Evolutionary conservation across 352 stramenopile species (phyloP).

Genomic region (Globisporangium acanthophoron): DNA sequence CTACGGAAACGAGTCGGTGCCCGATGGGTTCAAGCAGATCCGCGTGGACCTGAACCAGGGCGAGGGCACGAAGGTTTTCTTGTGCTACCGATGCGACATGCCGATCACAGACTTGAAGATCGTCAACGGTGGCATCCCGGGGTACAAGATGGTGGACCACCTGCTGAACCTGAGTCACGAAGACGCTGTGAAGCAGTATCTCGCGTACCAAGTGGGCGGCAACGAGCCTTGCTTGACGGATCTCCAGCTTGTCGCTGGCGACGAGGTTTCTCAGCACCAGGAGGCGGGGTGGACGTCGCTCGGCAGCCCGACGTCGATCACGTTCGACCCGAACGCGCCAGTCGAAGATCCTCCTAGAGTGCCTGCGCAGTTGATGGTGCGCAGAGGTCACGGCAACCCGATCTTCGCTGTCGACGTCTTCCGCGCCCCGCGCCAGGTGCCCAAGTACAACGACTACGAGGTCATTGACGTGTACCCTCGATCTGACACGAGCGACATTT

Average conservation of each 20-base stretch:
- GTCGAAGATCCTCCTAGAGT: conserved; percentile 1
- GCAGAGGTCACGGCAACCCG: conserved; percentile 76
- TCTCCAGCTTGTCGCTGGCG: conserved; percentile 52
- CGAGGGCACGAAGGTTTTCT: conserved; percentile 73
- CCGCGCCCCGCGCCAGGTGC: conserved; percentile 72
- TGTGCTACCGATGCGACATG: conserved; percentile 88
- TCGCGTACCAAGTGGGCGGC: conserved; percentile 80
- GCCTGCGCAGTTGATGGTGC: conserved; percentile 59
- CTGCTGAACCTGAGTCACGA: conserved; percentile 66
- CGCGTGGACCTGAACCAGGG: conserved; percentile 84
- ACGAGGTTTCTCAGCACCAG: conserved; percentile 34
- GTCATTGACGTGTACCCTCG: conserved; percentile 63
- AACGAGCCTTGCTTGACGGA: conserved; percentile 77
- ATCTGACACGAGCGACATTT: conserved; percentile 4
- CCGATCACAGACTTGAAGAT: conserved; percentile 85
- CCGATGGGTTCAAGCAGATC: conserved; percentile 85
- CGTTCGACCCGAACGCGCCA: conserved; percentile 12
- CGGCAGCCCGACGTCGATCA: conserved; percentile 42
- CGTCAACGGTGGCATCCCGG: conserved; percentile 75
- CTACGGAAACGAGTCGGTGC: conserved; percentile 73
- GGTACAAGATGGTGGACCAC: conserved; percentile 81
- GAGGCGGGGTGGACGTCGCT: conserved; percentile 67
- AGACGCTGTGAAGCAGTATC: conserved; percentile 68
- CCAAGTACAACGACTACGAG: conserved; percentile 88
- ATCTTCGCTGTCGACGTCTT: conserved; percentile 88